Evolutionary conservation across 345 rosid genomes (phyloP), one percentile per base, ranked within the genome.

Genomic region (Diplotaxis tenuifolia): DNA sequence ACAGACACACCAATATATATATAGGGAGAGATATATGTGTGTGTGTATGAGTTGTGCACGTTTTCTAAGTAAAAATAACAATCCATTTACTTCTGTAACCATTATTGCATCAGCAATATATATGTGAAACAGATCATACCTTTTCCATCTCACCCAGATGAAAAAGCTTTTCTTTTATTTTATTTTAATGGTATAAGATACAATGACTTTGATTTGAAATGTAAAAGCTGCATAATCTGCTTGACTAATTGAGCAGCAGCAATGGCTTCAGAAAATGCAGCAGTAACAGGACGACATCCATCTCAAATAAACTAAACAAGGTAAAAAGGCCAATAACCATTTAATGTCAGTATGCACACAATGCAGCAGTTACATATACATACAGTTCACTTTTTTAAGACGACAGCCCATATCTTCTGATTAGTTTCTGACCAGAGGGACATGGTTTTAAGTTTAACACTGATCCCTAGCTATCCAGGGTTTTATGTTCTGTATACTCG

Each of bases 71-170:
- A 14, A 36, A 11, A 36, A 36, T 3, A 32, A 63, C 6, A 40
- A 56, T 10, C 7, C 18, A 65, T 58, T 47, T 65, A 65, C 50
- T 71, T 58, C 36, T 52, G 15, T 7, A 71, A 56, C 47, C 54
- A 36, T 58, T 7, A 77, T 60, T 77, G 73, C 73, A 67, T 71
- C 80, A 65, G 52, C 50, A 45, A 45, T 63, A 50, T 31, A 6
- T 56, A 36, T 78, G 64, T 67, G 70, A 78, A 60, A 54, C 62
- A 62, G 74, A 68, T 78, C 54, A 53, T 61, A 73, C 66, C 78
- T 78, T 78, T 72, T 62, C 66, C 34, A 58, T 68, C 58, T 53
- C 22, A 70, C 67, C 52, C 6, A 65, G 40, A 65, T 58, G 23
- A 58, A 68, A 54, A 42, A 18, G 18, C n/a, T 7, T 14, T 42